Base-by-base conservation (phyloP, 495 filamentous ascomycete species). In the Tuber magnatum region DNA sequence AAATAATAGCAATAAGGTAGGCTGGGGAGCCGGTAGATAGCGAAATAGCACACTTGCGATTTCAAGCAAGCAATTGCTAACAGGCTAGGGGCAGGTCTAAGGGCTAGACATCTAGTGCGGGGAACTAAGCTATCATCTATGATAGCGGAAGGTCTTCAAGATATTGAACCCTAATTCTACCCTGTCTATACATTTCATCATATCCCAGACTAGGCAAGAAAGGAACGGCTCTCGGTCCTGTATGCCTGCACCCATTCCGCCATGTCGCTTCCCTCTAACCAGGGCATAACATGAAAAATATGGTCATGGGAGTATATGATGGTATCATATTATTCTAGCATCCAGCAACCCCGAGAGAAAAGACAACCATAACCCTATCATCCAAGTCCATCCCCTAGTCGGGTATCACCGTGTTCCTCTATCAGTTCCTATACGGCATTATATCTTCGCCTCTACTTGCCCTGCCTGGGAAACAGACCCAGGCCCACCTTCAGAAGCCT, bases 401-500 rank as follows among this genome's bases (percentile, higher is more conserved):
- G 35, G 56, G 28, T 65, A 65, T 28, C 28, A 35, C 16, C 12
- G 10, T 28, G 10, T 32, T 32, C 14, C 28, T 18, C 4, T 35
- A 65, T n/a, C 28, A 65, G 32, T 32, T 4, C n/a, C n/a, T 10
- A 14, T 20, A 65, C 18, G 28, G 14, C 28, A 32, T 65, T 35
- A 65, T 65, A 71, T 65, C 10, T 41, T 48, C n/a, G 43, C 75
- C 42, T 74, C 79, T 28, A 73, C 43, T 61, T 74, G 77, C 12
- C 76, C 76, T 38, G 76, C 72, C 61, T 68, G 65, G 0, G 51
- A 35, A 18, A 72, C 70, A 39, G 81, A 77, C 43, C 76, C 78
- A 12, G 76, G 81, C 18, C 76, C 80, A 38, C 77, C 77, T 40
- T 43, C 68, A 56, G 72, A 72, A 14, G 38, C 40, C 38, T 79